Percentiles rank a stretch among this genome's conserved stretches.
Evolutionary conservation across 768 basidiomycete species (phyloP).

Genomic region (Glaciozyma martinii): DNA sequence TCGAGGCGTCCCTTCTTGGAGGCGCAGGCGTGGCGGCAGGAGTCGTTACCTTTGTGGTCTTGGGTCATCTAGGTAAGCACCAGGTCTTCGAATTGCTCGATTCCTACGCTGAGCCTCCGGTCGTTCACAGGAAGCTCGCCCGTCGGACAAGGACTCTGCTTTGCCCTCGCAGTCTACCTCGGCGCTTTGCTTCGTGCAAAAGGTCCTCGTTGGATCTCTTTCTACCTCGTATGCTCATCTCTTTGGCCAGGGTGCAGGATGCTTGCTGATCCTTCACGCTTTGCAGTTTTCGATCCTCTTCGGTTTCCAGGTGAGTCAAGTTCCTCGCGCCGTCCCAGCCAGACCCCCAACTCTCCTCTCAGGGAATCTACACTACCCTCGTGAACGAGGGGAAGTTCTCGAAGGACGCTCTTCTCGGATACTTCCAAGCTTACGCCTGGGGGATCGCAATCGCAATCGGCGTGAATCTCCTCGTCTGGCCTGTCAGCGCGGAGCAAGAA

Average conservation of each 20-base stretch:
- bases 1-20: constrained; percentile 32
- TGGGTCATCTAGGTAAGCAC: constrained; percentile 30
- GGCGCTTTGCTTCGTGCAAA: constrained; percentile 16
- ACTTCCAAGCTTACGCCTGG: constrained; percentile 35
- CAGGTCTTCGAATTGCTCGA: not conserved
- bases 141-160: constrained; percentile 38
- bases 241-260: not conserved
- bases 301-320: constrained; percentile 6
- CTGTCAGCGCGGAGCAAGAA: constrained; percentile 33
- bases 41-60: constrained; percentile 33
- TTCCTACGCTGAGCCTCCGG: too few relatives aligned
- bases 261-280: not conserved
- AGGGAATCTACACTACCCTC: constrained; percentile 21
- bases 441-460: constrained; percentile 35
- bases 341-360: too few relatives aligned
- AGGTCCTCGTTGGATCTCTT: constrained; percentile 23
- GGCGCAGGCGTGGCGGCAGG: constrained; percentile 25
- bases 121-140: constrained; percentile 16
- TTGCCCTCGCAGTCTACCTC: constrained; percentile 35
- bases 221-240: constrained; percentile 19
- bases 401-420: constrained; percentile 29
- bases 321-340: too few relatives aligned
- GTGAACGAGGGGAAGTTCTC: not conserved
- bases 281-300: constrained; percentile 22
- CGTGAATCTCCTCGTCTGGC: constrained; percentile 37